Percentiles rank a stretch among this genome's conserved stretches.
Evolutionary conservation across 805 yeast species (phyloP).

Genomic region (Zygoascus tannicola): DNA sequence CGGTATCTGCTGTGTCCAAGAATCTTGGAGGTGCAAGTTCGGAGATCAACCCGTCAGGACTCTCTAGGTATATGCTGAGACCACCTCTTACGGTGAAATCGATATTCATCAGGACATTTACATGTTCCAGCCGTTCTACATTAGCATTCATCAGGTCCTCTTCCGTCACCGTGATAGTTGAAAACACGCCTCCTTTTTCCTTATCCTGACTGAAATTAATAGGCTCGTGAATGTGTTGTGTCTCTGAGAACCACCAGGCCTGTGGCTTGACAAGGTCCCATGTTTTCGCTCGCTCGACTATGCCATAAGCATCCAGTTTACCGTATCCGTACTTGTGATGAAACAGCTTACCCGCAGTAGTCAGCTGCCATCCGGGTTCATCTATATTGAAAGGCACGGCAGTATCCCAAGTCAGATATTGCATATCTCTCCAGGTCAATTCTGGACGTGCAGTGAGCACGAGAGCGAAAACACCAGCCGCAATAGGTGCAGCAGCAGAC

Average conservation of each 20-base stretch:
- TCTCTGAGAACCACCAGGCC: conserved; percentile 59
- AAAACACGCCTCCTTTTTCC: conserved; percentile 8
- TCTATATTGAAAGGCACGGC: conserved; percentile 57
- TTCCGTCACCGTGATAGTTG: conserved; percentile 33
- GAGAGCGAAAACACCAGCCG: conserved; percentile 89
- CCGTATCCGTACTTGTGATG: conserved; percentile 92
- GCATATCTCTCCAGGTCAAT: conserved; percentile 93
- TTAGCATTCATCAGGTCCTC: conserved; percentile 47
- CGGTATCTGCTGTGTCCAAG: conserved; percentile 45
- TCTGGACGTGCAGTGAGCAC: conserved; percentile 76
- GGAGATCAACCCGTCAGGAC: conserved; percentile 71
- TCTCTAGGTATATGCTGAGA: conserved; percentile 50
- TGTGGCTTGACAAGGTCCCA: conserved; percentile 90
- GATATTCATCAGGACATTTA: conserved; percentile 70
- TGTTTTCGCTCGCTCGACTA: conserved; percentile 61
- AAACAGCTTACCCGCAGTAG: conserved; percentile 58
- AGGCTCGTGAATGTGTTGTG: conserved; percentile 27
- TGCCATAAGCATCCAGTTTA: conserved; percentile 67
- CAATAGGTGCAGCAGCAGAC: conserved; percentile 97
- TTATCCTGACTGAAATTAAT: conserved; percentile 11
- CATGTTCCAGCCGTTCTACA: conserved; percentile 71
- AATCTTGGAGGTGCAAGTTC: conserved; percentile 61
- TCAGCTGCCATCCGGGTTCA: conserved; percentile 67
- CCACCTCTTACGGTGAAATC: conserved; percentile 59
- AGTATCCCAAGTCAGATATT: conserved; percentile 65